Conservation (phyloP, 257 asterid species). For the Gynochthodes officinalis region DNA sequence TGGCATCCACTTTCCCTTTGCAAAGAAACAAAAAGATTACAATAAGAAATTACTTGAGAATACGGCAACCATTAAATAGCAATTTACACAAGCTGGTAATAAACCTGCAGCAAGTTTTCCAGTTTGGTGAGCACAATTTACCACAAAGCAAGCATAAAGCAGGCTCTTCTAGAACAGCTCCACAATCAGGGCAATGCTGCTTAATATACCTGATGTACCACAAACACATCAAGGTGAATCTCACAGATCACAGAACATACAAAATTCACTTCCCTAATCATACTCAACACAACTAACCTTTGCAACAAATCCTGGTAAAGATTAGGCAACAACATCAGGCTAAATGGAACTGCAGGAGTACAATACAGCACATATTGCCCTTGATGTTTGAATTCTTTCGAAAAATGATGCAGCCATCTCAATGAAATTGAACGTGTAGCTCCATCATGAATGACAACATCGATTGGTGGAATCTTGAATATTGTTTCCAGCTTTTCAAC, state of each 20-base stretch:
- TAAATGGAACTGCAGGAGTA: constrained; percentile 80
- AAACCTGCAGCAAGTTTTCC: constrained; percentile 96
- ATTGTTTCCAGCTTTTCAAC: constrained; percentile 64
- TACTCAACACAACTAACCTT: constrained; percentile 46
- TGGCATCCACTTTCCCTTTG: constrained; percentile 75
- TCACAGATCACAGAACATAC: neutral
- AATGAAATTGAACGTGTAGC: constrained; percentile 45
- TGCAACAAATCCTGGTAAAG: constrained; percentile 90
- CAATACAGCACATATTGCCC: constrained; percentile 44
- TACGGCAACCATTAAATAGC: neutral
- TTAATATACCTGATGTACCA: constrained; percentile 64
- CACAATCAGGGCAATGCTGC: constrained; percentile 74
- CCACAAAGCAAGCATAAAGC: constrained; percentile 91
- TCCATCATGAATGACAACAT: constrained; percentile 50
- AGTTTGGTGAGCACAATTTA: constrained; percentile 83
- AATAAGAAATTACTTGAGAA: constrained; percentile 11
- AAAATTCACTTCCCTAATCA: constrained; percentile 8
- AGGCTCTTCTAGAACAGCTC: constrained; percentile 68
- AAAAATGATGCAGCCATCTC: constrained; percentile 65
- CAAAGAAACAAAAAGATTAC: constrained; percentile 24
- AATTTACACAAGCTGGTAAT: constrained; percentile 9
- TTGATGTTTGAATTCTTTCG: constrained; percentile 41
- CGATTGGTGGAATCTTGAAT: constrained; percentile 72
- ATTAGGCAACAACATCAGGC: constrained; percentile 74
- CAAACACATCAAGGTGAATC: constrained; percentile 19